phyloP scores from a whole-genome alignment of 805 yeast species.

The Brettanomyces custersianus region DNA sequence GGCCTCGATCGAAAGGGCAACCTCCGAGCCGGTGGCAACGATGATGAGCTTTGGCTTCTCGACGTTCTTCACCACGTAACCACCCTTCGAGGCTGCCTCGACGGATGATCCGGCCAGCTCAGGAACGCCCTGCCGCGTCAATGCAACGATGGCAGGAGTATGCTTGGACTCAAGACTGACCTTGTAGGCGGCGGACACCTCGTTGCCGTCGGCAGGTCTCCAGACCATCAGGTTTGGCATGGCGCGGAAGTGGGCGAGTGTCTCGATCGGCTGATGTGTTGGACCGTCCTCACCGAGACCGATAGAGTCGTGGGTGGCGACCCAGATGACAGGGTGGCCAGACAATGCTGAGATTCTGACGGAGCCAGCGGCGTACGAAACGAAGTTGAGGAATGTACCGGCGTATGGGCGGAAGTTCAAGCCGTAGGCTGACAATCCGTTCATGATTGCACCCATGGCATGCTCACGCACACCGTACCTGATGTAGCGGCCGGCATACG shows the following conservation, averaged over 20 bases:
- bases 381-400: conserved; percentile 96
- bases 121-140: conserved; percentile 83
- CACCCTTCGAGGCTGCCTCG: conserved; percentile 93
- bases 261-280: conserved; percentile 88
- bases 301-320: conserved; percentile 84
- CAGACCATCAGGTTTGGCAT: conserved; percentile 73
- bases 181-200: conserved; percentile 74
- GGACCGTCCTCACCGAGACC: conserved; percentile 94
- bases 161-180: conserved; percentile 49
- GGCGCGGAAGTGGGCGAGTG: conserved; percentile 81
- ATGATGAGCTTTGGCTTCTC: conserved; percentile 55
- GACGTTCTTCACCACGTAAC: conserved; percentile 63
- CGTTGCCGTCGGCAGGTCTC: conserved; percentile 95
- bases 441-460: conserved; percentile 97
- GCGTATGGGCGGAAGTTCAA: conserved; percentile 85
- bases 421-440: conserved; percentile 91
- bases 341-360: conserved; percentile 77
- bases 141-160: conserved; percentile 69
- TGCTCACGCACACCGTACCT: conserved; percentile 99
- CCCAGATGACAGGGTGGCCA: conserved; percentile 78
- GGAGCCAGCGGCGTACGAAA: conserved; percentile 78
- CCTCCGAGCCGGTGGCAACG: conserved; percentile 94
- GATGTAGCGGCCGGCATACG: conserved; percentile 85
- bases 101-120: conserved; percentile 88
- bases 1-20: conserved; percentile 71